Evolutionary conservation across 768 basidiomycete species (phyloP).

Genomic region (Crepidotus variabilis): DNA sequence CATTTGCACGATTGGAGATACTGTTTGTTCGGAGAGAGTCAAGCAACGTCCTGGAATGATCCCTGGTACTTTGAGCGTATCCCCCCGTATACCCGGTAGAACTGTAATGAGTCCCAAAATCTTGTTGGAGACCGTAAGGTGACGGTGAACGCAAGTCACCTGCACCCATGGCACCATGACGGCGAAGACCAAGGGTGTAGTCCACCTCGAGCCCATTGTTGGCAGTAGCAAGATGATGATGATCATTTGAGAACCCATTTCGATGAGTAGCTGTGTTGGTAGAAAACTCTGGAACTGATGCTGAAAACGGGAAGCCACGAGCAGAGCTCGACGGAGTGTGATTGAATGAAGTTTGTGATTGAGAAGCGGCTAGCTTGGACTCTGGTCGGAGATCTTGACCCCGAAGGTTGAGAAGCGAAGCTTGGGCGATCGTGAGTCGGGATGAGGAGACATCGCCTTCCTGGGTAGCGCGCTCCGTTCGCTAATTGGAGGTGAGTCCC

Average conservation of each 20-base stretch:
- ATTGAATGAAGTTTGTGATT: neutral
- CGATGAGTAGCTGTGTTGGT: conserved; percentile 19
- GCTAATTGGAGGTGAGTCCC: conserved; percentile 25
- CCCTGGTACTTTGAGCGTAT: too few species aligned
- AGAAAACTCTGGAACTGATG: conserved; percentile 20
- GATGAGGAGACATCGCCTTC: conserved; percentile 63
- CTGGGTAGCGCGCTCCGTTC: conserved; percentile 54
- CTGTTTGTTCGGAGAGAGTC: too few species aligned
- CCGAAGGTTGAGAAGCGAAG: conserved; percentile 69
- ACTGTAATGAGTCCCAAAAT: neutral
- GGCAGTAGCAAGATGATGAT: too few species aligned
- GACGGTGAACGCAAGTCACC: conserved; percentile 18
- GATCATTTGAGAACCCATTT: too few species aligned
- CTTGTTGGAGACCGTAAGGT: neutral
- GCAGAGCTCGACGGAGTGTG: conserved; percentile 3
- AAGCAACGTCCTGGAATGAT: too few species aligned
- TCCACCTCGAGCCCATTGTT: conserved; percentile 32
- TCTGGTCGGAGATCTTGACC: conserved; percentile 50
- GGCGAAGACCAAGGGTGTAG: conserved; percentile 27
- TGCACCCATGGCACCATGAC: conserved; percentile 9
- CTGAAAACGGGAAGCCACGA: conserved; percentile 15
- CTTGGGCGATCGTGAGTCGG: conserved; percentile 74
- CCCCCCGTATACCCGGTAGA: too few species aligned
- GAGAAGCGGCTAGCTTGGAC: neutral
- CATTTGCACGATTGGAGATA: too few species aligned